Conservation (phyloP, 345 rosid genomes). For the Geranium rotundifolium region DNA sequence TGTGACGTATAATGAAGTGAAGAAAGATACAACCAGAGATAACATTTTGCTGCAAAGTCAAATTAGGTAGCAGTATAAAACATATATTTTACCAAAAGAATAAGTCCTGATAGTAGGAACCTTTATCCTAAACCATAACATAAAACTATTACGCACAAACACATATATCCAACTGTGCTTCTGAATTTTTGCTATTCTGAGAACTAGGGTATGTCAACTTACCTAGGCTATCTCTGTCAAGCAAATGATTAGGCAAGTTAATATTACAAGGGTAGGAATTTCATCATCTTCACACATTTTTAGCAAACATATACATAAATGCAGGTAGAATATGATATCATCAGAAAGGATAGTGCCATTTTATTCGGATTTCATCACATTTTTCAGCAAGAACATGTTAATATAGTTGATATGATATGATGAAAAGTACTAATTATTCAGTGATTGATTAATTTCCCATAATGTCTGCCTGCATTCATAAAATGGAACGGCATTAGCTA, state of each 20-base stretch:
- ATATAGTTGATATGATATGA: neutral
- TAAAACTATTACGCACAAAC: neutral
- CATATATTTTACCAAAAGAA: neutral
- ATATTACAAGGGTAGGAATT: neutral
- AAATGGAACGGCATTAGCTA: too few relatives aligned
- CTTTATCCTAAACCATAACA: neutral
- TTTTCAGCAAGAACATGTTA: neutral
- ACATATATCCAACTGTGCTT: neutral
- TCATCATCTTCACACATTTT: neutral
- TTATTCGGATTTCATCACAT: neutral
- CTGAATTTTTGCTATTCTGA: too few relatives aligned
- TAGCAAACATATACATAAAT: neutral
- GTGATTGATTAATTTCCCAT: too few relatives aligned
- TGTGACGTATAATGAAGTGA: constrained; percentile 50
- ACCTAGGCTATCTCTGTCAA: neutral
- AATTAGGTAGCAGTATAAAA: constrained; percentile 8
- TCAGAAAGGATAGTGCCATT: neutral
- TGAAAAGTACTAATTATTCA: too few relatives aligned
- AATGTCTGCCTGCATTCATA: too few relatives aligned
- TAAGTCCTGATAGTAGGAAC: neutral
- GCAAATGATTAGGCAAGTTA: neutral
- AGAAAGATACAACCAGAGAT: constrained; percentile 59
- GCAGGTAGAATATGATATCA: neutral
- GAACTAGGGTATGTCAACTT: too few relatives aligned
- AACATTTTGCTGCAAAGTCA: constrained; percentile 65